A percentile compares a stretch with the other conserved stretches of the same genome.
These are phyloP conservation scores for Bathelium albidoporum DNA, from an alignment of 495 filamentous ascomycete genomes.

Conservation along the genomic window DNA sequence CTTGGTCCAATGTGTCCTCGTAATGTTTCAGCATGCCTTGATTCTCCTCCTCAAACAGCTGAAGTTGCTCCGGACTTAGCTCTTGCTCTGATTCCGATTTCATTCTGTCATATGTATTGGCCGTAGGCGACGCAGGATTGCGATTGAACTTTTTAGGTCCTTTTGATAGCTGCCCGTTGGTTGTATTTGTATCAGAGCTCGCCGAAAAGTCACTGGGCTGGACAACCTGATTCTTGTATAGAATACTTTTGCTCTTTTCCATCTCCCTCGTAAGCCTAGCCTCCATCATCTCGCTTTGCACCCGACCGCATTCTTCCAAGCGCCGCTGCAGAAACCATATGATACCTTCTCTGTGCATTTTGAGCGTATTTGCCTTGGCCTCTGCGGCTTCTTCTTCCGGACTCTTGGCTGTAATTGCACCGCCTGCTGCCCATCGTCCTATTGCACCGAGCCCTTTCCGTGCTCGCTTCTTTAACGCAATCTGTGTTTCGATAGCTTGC, in stretches of 20 bases:
- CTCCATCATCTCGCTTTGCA: slow-evolving; percentile 87
- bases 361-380: slow-evolving; percentile 47
- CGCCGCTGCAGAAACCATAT: slow-evolving; percentile 68
- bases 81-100: slow-evolving; percentile 45
- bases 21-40: slow-evolving; percentile 84
- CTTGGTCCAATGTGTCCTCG: slow-evolving; percentile 82
- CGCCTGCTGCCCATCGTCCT: slow-evolving; percentile 60
- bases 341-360: slow-evolving; percentile 63
- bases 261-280: slow-evolving; percentile 68
- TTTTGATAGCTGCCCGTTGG: neutral
- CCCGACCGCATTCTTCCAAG: slow-evolving; percentile 61
- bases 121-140: neutral
- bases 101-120: slow-evolving; percentile 28
- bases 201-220: neutral
- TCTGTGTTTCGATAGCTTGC: slow-evolving; percentile 53
- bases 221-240: slow-evolving; percentile 47
- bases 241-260: slow-evolving; percentile 78
- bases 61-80: slow-evolving; percentile 71
- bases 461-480: slow-evolving; percentile 59
- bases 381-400: slow-evolving; percentile 62
- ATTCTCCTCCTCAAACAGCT: slow-evolving; percentile 91
- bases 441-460: slow-evolving; percentile 44
- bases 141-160: neutral
- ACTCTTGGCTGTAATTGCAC: slow-evolving; percentile 37
- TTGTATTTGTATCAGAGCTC: neutral